Percentiles rank a stretch among this genome's conserved stretches.
Evolutionary conservation across 2,329 filamentous ascomycete genomes (phyloP).

Genomic region (Chaetomiaceae sp.): DNA sequence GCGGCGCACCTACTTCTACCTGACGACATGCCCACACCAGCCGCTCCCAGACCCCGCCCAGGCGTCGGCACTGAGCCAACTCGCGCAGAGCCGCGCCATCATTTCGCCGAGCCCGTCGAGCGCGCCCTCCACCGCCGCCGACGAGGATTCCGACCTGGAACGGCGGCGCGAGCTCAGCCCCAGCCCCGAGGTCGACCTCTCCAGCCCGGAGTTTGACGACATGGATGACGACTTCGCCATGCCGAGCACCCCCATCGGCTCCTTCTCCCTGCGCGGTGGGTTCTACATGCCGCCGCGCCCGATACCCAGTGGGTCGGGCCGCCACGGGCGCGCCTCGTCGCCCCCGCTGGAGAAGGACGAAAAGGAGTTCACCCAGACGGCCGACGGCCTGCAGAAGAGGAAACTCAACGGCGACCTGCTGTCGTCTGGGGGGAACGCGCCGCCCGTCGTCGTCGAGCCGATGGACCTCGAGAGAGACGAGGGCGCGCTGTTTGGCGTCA

Average conservation of each 20-base stretch:
- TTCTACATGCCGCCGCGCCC: conserved; percentile 34
- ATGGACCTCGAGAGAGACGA: conserved; percentile 42
- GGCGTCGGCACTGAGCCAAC: conserved; percentile 41
- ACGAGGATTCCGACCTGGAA: conserved; percentile 58
- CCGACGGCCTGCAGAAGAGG: conserved; percentile 69
- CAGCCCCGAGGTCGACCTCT: conserved; percentile 89
- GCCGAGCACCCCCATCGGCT: conserved; percentile 57
- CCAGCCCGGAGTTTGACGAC: conserved; percentile 78
- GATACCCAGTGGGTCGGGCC: conserved; percentile 37
- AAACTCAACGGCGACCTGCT: conserved; percentile 48
- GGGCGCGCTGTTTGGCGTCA: conserved; percentile 44
- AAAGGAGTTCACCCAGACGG: conserved; percentile 93
- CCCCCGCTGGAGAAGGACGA: conserved; percentile 91
- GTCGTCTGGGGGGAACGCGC: conserved; percentile 17
- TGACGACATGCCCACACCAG: conserved; percentile 81
- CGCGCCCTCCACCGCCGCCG: conserved; percentile 61
- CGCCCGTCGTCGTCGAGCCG: conserved; percentile 24
- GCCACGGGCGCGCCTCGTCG: conserved; percentile 68
- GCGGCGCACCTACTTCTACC: conserved; percentile 91
- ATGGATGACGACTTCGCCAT: conserved; percentile 52
- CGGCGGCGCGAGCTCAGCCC: conserved; percentile 68
- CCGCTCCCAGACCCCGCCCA: conserved; percentile 62
- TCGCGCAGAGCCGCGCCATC: conserved; percentile 52
- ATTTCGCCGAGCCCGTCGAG: conserved; percentile 81
- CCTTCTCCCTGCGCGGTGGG: conserved; percentile 50